Evolutionary conservation across 176 grass and related monocot genomes (phyloP).

Genomic region (Tillandsia leiboldiana): DNA sequence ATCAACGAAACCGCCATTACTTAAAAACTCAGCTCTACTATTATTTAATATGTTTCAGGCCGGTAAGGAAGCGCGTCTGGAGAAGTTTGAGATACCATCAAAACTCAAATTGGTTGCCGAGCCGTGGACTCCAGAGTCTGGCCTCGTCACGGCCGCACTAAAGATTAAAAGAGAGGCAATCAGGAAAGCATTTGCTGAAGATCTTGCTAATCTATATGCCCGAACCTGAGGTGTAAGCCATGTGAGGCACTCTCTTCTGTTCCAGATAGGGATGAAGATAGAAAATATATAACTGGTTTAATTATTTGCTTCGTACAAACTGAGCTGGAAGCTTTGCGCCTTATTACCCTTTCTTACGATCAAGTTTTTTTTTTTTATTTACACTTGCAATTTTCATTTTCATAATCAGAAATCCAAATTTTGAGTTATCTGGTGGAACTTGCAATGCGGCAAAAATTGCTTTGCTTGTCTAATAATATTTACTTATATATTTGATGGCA

Average conservation of each 20-base stretch:
- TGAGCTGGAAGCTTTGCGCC: background rate
- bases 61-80: slow-evolving; percentile 50
- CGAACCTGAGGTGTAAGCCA: slow-evolving; percentile 3
- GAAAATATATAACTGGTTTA: background rate
- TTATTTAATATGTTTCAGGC: slow-evolving; percentile 35
- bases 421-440: too few relatives aligned
- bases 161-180: slow-evolving; percentile 89
- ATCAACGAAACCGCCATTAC: background rate
- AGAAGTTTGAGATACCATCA: slow-evolving; percentile 86
- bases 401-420: too few relatives aligned
- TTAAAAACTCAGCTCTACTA: background rate
- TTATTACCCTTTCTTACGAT: background rate
- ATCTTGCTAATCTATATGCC: slow-evolving; percentile 48
- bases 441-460: too few relatives aligned
- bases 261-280: background rate
- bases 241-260: background rate
- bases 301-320: background rate
- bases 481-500: too few relatives aligned
- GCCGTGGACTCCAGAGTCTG: slow-evolving; percentile 78
- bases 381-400: too few relatives aligned
- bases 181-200: slow-evolving; percentile 51
- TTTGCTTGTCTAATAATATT: too few relatives aligned
- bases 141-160: slow-evolving; percentile 77
- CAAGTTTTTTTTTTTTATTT: background rate
- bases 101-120: slow-evolving; percentile 68